phyloP scores from a whole-genome alignment of 192 early-diverging fungal species.

The Lunasporangiospora selenospora region DNA sequence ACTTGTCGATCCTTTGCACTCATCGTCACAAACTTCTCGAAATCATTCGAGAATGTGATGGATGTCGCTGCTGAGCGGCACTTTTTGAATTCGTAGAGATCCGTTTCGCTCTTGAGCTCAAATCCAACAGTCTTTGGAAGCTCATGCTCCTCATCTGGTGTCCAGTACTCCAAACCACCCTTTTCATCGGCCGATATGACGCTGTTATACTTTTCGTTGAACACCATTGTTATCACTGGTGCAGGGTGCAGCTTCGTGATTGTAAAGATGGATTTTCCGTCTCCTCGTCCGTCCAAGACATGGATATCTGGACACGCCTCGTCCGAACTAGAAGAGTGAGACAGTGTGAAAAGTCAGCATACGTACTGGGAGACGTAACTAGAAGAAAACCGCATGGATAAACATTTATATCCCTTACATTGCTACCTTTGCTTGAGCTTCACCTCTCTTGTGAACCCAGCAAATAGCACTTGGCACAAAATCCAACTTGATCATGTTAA shows the following conservation, averaged over 20 bases:
- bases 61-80: constrained; percentile 78
- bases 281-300: constrained; percentile 84
- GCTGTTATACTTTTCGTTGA: constrained; percentile 75
- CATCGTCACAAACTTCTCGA: constrained; percentile 86
- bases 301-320: constrained; percentile 70
- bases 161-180: constrained; percentile 97
- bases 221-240: constrained; percentile 85
- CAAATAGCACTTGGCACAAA: constrained; percentile 80
- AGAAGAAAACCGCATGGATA: no score
- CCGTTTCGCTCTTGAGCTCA: constrained; percentile 91
- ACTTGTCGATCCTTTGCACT: constrained; percentile 84
- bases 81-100: constrained; percentile 98
- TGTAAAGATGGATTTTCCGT: constrained; percentile 65
- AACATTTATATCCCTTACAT: constrained; percentile 55
- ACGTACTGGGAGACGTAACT: background rate
- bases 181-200: constrained; percentile 84
- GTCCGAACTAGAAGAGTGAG: constrained; percentile 69
- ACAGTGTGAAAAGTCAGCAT: background rate
- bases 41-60: constrained; percentile 83
- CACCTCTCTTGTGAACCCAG: constrained; percentile 87
- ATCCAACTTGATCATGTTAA: constrained; percentile 87
- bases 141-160: constrained; percentile 68
- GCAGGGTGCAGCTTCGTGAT: constrained; percentile 71
- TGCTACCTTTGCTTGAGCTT: constrained; percentile 84
- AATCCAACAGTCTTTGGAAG: constrained; percentile 73